Evolutionary conservation across 139 green algal genomes (phyloP).

Genomic region (Pleodorina starrii): DNA sequence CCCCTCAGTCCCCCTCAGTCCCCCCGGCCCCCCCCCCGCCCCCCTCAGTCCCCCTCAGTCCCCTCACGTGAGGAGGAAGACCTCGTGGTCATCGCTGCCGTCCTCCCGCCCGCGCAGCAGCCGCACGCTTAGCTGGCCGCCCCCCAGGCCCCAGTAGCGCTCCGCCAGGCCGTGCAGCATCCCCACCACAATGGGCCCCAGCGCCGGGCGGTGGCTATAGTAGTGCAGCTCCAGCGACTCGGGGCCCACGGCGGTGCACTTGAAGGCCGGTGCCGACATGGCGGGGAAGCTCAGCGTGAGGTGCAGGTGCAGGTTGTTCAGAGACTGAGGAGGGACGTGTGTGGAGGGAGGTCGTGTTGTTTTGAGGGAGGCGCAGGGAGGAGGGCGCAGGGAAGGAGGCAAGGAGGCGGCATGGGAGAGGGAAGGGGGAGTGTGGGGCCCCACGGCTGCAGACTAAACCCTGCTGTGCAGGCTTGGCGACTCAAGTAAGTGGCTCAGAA

Average conservation of each 20-base stretch:
- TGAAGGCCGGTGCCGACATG: conserved; percentile 62
- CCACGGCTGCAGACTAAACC: no score
- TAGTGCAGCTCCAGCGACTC: conserved; percentile 65
- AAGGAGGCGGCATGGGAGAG: not conserved
- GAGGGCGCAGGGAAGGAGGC: not conserved
- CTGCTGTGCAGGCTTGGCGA: no score
- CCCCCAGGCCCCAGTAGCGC: conserved; percentile 46
- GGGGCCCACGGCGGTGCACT: conserved; percentile 55
- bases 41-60: no score
- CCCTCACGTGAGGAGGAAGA: conserved; percentile 5
- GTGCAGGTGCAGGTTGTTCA: conserved; percentile 73
- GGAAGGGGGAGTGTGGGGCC: no score
- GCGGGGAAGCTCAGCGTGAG: conserved; percentile 47
- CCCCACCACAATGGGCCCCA: conserved; percentile 66
- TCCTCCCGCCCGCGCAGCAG: conserved; percentile 52
- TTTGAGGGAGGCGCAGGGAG: not conserved
- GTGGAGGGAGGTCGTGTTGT: no score
- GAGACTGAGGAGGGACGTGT: conserved; percentile 34
- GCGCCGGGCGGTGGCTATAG: conserved; percentile 45
- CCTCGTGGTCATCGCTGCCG: conserved; percentile 59
- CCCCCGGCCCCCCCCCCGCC: no score
- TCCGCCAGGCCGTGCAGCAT: conserved; percentile 32
- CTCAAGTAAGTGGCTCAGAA: no score
- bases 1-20: no score
- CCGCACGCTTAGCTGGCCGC: conserved; percentile 37